phyloP scores from a whole-genome alignment of 768 basidiomycete species.

The Paxillus ammoniavirescens region DNA sequence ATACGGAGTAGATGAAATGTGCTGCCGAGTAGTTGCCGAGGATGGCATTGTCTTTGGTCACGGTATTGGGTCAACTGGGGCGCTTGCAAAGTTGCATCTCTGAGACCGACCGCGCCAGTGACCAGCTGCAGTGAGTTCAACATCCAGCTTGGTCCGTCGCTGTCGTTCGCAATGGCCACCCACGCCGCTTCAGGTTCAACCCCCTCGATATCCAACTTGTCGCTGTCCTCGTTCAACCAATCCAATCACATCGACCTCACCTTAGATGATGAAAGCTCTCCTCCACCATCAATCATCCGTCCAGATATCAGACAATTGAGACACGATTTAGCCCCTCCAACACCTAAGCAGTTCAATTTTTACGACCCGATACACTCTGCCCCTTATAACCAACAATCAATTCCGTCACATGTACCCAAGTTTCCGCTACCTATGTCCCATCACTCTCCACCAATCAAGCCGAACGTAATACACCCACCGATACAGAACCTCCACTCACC shows the following conservation, averaged over 20 bases:
- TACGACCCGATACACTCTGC: slow-evolving; percentile 21
- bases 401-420: slow-evolving; percentile 27
- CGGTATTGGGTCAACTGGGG: no score
- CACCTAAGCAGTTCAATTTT: slow-evolving; percentile 10
- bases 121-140: not conserved
- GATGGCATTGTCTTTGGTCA: slow-evolving; percentile 17
- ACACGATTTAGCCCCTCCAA: slow-evolving; percentile 27
- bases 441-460: slow-evolving; percentile 17
- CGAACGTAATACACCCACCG: slow-evolving; percentile 12
- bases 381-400: slow-evolving; percentile 21
- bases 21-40: slow-evolving; percentile 26
- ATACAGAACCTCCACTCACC: slow-evolving; percentile 13
- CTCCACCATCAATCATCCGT: slow-evolving; percentile 27
- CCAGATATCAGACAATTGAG: slow-evolving; percentile 43
- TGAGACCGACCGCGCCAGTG: slow-evolving; percentile 7
- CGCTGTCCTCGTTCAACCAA: slow-evolving; percentile 39
- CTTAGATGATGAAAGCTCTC: slow-evolving; percentile 58
- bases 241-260: slow-evolving; percentile 70
- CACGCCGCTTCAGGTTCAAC: slow-evolving; percentile 32
- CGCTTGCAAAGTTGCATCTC: slow-evolving; percentile 3
- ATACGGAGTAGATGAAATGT: slow-evolving; percentile 10
- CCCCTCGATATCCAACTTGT: slow-evolving; percentile 34
- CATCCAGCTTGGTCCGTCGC: slow-evolving; percentile 1
- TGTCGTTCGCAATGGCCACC: slow-evolving; percentile 28
- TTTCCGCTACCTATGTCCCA: slow-evolving; percentile 16